phyloP scores from a whole-genome alignment of 1,284 basidiomycete genomes.

The Amylostereum areolatum region DNA sequence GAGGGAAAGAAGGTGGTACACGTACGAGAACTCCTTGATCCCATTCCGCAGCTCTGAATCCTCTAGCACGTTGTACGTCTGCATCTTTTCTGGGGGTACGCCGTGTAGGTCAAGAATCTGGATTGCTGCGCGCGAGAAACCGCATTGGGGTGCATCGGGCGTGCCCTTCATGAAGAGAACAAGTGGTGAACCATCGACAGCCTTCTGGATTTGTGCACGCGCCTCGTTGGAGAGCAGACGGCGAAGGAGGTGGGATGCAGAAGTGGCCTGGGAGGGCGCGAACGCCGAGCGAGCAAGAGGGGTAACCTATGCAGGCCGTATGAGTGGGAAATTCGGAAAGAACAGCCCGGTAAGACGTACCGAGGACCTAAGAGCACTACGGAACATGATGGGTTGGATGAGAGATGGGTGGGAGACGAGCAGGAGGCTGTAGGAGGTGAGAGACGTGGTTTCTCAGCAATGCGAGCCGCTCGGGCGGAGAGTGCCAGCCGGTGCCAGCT shows the following conservation, averaged over 20 bases:
- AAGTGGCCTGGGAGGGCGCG: background rate
- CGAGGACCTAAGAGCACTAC: slow-evolving; percentile 35
- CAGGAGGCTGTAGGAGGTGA: too few species aligned
- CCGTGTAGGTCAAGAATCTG: slow-evolving; percentile 90
- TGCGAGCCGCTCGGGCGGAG: too few species aligned
- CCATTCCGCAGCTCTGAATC: slow-evolving; percentile 78
- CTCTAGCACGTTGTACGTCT: slow-evolving; percentile 87
- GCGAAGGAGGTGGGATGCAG: slow-evolving; percentile 13
- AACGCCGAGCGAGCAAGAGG: slow-evolving; percentile 10
- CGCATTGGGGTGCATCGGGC: slow-evolving; percentile 66
- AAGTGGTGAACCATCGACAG: slow-evolving; percentile 66
- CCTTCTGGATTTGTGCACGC: slow-evolving; percentile 44
- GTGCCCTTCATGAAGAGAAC: slow-evolving; percentile 95
- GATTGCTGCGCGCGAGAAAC: slow-evolving; percentile 91
- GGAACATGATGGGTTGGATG: slow-evolving; percentile 33
- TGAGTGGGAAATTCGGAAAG: too few species aligned
- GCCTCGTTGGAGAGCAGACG: slow-evolving; percentile 41
- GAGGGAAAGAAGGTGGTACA: slow-evolving; percentile 2
- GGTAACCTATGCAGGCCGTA: slow-evolving; percentile 3
- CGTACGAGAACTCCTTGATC: slow-evolving; percentile 96
- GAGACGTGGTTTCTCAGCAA: too few species aligned
- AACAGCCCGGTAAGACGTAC: slow-evolving; percentile 28
- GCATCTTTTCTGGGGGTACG: slow-evolving; percentile 73
- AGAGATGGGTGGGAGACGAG: too few species aligned
- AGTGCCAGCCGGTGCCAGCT: too few species aligned